Base-by-base conservation (phyloP, 2,329 filamentous ascomycete species). In the Fusarium nematophilum region DNA sequence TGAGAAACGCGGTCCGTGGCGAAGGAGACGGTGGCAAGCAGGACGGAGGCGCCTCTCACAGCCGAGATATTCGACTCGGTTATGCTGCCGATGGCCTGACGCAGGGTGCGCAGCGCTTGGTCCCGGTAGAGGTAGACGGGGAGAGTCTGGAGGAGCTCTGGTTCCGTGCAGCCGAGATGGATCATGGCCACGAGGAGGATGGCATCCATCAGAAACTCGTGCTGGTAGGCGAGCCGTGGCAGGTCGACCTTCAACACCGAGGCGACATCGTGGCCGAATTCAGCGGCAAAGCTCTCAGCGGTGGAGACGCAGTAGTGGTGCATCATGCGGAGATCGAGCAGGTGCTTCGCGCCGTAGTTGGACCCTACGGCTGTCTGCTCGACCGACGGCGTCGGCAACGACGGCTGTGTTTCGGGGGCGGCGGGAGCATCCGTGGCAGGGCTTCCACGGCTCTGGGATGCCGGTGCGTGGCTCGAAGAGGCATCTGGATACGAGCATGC, bases 291-390 rank as follows among this genome's bases (percentile, higher is more conserved):
- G 30, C 23, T 30, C 18, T 40, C 26, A 2, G 18, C 45, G 4
- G 45, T 49, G 15, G 9, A 21, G 17, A 29, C 17, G 8, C 27
- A 36, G 11, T 49, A 40, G 9, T 33, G 45, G 36, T 49, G 45
- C 45, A 49, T 49, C 14, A 40, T 26, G 5, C 45, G 45, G 13
- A 49, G 36, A 26, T 33, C 33, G 14, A 40, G 34, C 5, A 49
- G n/a, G n/a, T 49, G 26, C 36, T 49, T 49, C 11, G 14, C 34
- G 33, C 33, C 25, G 18, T 39, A 48, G 26, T 48, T 36, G 45
- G 34, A 39, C 11, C 9, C 14, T 27, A 7, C 10, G 17, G 34
- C 14, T 21, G 15, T 26, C 13, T 18, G 25, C 5, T 17, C 26
- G 14, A 21, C 7, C 6, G 25, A 25, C 23, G 14, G 15, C 13